Conservation (phyloP, 495 filamentous ascomycete genomes). For the Aspergillus ellipticus region DNA sequence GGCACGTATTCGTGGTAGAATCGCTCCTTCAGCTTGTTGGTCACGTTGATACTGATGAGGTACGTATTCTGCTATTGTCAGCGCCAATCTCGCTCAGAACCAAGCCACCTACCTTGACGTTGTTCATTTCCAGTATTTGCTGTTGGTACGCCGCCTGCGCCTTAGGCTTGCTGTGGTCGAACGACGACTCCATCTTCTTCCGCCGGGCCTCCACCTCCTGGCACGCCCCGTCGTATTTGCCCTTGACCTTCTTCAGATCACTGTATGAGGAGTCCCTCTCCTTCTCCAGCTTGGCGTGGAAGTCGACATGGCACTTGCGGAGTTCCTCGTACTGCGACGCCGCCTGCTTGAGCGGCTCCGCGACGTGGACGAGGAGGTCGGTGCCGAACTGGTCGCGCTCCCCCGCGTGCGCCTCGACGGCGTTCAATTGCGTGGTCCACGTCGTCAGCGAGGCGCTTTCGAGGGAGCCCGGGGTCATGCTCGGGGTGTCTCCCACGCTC, state of each 20-base stretch:
- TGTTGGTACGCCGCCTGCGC: constrained; percentile 87
- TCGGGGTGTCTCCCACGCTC: constrained; percentile 91
- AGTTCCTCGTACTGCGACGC: constrained; percentile 81
- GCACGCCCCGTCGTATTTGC: constrained; percentile 86
- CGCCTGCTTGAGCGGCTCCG: constrained; percentile 75
- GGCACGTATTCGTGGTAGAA: constrained; percentile 97
- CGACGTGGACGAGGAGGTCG: constrained; percentile 72
- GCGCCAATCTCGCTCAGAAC: constrained; percentile 7
- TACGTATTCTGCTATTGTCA: constrained; percentile 72
- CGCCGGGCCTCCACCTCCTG: constrained; percentile 92
- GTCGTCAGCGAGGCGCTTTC: constrained; percentile 96
- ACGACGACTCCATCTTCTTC: constrained; percentile 88
- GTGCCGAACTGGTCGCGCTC: constrained; percentile 83
- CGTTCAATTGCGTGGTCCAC: constrained; percentile 89
- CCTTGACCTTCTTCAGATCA: constrained; percentile 87
- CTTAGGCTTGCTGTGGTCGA: constrained; percentile 78
- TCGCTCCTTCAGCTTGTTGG: constrained; percentile 92
- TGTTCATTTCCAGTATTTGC: constrained; percentile 89
- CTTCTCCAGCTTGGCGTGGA: constrained; percentile 80
- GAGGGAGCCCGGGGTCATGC: constrained; percentile 89
- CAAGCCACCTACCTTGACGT: constrained; percentile 63
- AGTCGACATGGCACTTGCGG: constrained; percentile 86
- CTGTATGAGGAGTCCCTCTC: constrained; percentile 79
- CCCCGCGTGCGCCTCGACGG: constrained; percentile 79
- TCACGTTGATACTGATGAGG: constrained; percentile 88